Percentiles rank a stretch among this genome's conserved stretches.
phyloP scores from a whole-genome alignment of 2,329 filamentous ascomycete genomes.

The Penicillium sp. region DNA sequence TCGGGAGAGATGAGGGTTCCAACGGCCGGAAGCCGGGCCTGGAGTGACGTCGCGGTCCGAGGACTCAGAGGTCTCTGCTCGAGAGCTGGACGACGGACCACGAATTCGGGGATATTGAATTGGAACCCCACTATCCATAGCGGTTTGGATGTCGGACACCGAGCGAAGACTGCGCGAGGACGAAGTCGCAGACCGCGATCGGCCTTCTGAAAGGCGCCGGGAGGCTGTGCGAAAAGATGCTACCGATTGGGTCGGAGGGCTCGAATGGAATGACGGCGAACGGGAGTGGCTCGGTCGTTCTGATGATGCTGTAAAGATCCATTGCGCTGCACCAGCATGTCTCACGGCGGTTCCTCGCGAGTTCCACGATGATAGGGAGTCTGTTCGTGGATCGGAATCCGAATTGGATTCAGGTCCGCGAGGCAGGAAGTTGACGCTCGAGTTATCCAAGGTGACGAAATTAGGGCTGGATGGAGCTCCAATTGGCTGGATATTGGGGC shows the following conservation, averaged over 20 bases:
- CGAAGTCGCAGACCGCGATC: conserved; percentile 34
- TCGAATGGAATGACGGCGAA: conserved; percentile 41
- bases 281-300: conserved; percentile 32
- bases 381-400: conserved; percentile 34
- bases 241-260: conserved; percentile 36
- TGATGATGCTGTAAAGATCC: conserved; percentile 35
- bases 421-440: conserved; percentile 40
- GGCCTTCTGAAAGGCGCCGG: conserved; percentile 28
- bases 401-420: conserved; percentile 32
- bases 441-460: conserved; percentile 38
- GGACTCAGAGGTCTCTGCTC: conserved; percentile 35
- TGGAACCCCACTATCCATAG: conserved; percentile 36
- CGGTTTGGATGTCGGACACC: conserved; percentile 38
- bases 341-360: conserved; percentile 44
- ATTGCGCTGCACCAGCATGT: conserved; percentile 35
- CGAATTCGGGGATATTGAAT: conserved; percentile 42
- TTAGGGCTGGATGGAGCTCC: conserved; percentile 36
- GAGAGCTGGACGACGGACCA: conserved; percentile 42
- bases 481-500: conserved; percentile 39
- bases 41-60: conserved; percentile 33
- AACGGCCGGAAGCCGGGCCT: conserved; percentile 36
- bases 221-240: conserved; percentile 38
- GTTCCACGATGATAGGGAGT: conserved; percentile 42
- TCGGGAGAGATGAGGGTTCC: conserved; percentile 46
- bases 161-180: conserved; percentile 34